A percentile compares a stretch with the other conserved stretches of the same genome.
phyloP scores from a whole-genome alignment of 495 filamentous ascomycete species.

The Zalerion maritima region DNA sequence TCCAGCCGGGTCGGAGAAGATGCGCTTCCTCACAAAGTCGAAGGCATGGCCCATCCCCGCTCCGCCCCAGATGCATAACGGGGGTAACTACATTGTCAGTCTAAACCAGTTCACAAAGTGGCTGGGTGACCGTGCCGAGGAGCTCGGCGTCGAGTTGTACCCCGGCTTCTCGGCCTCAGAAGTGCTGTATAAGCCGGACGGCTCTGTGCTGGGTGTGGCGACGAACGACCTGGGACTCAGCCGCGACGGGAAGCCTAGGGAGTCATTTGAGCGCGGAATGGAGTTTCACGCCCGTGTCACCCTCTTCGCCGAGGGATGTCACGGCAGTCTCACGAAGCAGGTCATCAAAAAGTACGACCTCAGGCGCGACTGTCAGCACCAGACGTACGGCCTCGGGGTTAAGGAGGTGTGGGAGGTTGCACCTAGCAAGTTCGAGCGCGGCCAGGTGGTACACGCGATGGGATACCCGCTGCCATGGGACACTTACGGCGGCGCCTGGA shows the following conservation, averaged over 20 bases:
- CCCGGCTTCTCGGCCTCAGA: constrained; percentile 92
- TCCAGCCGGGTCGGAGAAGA: constrained; percentile 65
- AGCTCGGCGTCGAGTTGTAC: constrained; percentile 96
- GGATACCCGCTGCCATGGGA: constrained; percentile 80
- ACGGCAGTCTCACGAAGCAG: constrained; percentile 91
- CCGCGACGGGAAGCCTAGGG: constrained; percentile 70
- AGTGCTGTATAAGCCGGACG: constrained; percentile 73
- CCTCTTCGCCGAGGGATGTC: constrained; percentile 90
- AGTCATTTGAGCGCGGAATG: constrained; percentile 93
- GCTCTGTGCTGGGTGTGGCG: constrained; percentile 83
- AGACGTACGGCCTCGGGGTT: constrained; percentile 87
- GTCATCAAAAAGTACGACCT: constrained; percentile 92
- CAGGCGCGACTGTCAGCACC: constrained; percentile 72
- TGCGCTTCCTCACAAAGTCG: constrained; percentile 89
- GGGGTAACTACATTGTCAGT: constrained; percentile 95
- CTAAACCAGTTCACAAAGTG: constrained; percentile 89
- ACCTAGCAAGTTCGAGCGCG: constrained; percentile 81
- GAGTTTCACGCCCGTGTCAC: constrained; percentile 93
- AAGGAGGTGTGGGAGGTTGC: constrained; percentile 97
- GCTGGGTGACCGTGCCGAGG: constrained; percentile 88
- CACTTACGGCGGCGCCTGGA: constrained; percentile 92
- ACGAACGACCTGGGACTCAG: constrained; percentile 87
- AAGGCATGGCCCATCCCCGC: constrained; percentile 64
- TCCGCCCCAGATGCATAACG: constrained; percentile 96
- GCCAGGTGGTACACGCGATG: constrained; percentile 79